phyloP scores from a whole-genome alignment of 352 stramenopile species.

The Pythium phragmitis region DNA sequence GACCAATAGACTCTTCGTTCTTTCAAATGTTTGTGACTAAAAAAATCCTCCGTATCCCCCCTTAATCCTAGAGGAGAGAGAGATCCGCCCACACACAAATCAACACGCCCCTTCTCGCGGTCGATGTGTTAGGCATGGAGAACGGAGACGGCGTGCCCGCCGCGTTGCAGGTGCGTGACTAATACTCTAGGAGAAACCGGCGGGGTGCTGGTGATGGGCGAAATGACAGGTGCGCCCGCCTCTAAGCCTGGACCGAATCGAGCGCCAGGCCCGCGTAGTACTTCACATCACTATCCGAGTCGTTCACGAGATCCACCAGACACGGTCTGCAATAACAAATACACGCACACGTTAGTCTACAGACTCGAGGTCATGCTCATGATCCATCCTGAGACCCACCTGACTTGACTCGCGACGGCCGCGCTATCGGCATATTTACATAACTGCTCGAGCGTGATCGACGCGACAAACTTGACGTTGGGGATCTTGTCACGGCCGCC shows the following conservation, averaged over 20 bases:
- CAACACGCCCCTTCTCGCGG: background rate
- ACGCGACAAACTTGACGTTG: slow-evolving; percentile 88
- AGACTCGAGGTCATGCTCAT: background rate
- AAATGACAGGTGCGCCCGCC: background rate
- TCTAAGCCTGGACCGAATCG: slow-evolving; percentile 67
- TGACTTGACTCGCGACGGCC: slow-evolving; percentile 67
- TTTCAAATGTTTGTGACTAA: slow-evolving; percentile 25
- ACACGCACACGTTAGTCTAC: background rate
- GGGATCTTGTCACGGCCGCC: slow-evolving; percentile 83
- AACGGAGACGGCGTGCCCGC: slow-evolving; percentile 5
- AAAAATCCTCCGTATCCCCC: slow-evolving; percentile 5
- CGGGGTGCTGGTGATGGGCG: background rate
- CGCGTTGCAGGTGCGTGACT: slow-evolving; percentile 20
- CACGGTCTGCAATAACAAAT: slow-evolving; percentile 45
- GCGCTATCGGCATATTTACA: slow-evolving; percentile 76
- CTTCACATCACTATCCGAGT: slow-evolving; percentile 84
- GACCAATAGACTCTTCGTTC: slow-evolving; percentile 23
- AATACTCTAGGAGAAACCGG: slow-evolving; percentile 27
- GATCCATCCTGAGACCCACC: slow-evolving; percentile 32
- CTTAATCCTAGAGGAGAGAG: background rate
- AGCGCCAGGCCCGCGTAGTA: slow-evolving; percentile 84
- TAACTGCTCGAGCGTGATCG: slow-evolving; percentile 82
- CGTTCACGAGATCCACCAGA: slow-evolving; percentile 71
- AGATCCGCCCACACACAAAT: background rate
- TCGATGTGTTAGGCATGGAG: background rate